phyloP scores from a whole-genome alignment of 768 basidiomycete genomes.

The Coprinopsis cinerea region DNA sequence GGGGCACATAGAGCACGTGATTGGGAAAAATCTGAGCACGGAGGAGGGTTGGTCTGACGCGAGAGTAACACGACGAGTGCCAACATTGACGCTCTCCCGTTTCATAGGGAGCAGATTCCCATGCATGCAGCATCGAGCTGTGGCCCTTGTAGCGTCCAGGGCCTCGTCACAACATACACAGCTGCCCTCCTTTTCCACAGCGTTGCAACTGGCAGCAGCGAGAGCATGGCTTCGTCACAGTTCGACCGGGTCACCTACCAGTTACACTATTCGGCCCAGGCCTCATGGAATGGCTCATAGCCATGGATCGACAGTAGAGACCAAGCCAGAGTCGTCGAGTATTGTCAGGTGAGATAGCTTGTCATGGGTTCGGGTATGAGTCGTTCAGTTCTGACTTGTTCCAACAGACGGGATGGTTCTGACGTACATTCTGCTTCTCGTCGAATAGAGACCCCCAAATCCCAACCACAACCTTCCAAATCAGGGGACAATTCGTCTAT shows the following conservation, averaged over 20 bases:
- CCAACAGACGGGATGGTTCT: too few relatives aligned
- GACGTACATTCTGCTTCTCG: too few relatives aligned
- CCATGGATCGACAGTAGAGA: not conserved
- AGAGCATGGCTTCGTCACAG: slow-evolving; percentile 39
- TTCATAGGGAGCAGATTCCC: slow-evolving; percentile 21
- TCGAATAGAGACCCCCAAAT: too few relatives aligned
- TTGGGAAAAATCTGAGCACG: not conserved
- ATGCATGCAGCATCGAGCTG: slow-evolving; percentile 47
- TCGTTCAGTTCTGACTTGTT: too few relatives aligned
- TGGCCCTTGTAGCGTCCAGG: slow-evolving; percentile 28
- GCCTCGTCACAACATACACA: slow-evolving; percentile 15
- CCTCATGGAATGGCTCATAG: slow-evolving; percentile 1
- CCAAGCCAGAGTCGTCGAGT: too few relatives aligned
- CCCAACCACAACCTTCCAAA: too few relatives aligned
- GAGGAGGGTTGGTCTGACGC: too few relatives aligned
- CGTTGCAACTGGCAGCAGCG: slow-evolving; percentile 43
- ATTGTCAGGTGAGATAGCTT: too few relatives aligned
- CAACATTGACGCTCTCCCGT: slow-evolving; percentile 6
- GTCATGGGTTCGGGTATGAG: too few relatives aligned
- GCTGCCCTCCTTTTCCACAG: slow-evolving; percentile 29
- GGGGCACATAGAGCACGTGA: not conserved
- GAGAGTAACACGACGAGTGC: slow-evolving; percentile 6
- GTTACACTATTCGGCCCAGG: not conserved
- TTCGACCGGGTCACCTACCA: slow-evolving; percentile 8
- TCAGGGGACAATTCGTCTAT: too few relatives aligned